Percentiles rank a stretch among this genome's conserved stretches.
Evolutionary conservation across 306 rosid species (phyloP).

Genomic region (Herpetospermum pedunculosum): DNA sequence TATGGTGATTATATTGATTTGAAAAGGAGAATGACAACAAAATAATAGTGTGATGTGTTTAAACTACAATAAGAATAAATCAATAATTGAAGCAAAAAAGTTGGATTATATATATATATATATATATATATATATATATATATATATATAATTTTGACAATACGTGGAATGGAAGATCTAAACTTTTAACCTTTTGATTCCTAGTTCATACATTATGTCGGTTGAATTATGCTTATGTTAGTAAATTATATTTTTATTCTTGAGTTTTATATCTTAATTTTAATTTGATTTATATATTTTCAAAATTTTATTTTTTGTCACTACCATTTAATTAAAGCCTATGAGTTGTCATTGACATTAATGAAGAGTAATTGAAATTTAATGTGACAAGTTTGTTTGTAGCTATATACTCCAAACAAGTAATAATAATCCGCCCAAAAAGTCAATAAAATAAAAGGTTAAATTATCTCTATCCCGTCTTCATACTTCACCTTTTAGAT

Average conservation of each 20-base stretch:
- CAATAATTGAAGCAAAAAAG: not conserved
- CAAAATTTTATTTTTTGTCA: not conserved
- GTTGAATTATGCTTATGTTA: too few species aligned
- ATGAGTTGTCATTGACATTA: not conserved
- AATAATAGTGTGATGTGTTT: not conserved
- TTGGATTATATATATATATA: not conserved
- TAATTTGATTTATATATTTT: not conserved
- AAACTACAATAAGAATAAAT: not conserved
- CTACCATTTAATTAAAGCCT: not conserved
- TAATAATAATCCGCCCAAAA: too few species aligned
- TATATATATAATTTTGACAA: too few species aligned
- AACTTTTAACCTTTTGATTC: too few species aligned
- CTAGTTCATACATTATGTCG: too few species aligned
- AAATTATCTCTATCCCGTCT: not conserved
- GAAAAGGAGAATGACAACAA: not conserved
- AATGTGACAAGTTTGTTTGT: not conserved
- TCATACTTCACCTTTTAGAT: not conserved
- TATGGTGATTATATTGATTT: not conserved
- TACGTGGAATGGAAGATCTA: too few species aligned
- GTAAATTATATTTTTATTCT: not conserved
- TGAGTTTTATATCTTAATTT: not conserved
- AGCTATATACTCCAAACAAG: not conserved
- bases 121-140: too few species aligned
- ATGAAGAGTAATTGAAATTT: not conserved
- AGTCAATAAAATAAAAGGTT: not conserved